A percentile compares a stretch with the other conserved stretches of the same genome.
Conservation (phyloP, 2,329 filamentous ascomycete species). For the Sordariomycetes sp. region DNA sequence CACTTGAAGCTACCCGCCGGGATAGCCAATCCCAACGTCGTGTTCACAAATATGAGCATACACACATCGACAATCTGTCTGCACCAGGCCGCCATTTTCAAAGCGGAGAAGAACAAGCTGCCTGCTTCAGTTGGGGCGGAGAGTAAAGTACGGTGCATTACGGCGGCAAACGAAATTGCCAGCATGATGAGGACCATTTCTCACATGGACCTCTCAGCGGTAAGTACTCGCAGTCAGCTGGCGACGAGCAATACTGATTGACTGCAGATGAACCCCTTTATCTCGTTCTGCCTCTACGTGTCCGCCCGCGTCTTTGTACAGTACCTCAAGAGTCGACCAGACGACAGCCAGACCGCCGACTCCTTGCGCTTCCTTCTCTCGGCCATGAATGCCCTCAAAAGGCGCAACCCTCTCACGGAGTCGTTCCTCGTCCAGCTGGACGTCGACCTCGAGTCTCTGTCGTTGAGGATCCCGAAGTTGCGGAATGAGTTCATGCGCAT, state of each 20-base stretch:
- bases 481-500: slow-evolving; percentile 45
- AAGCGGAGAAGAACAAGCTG: slow-evolving; percentile 81
- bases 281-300: slow-evolving; percentile 94
- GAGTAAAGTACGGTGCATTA: slow-evolving; percentile 87
- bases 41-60: slow-evolving; percentile 95
- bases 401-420: slow-evolving; percentile 82
- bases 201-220: slow-evolving; percentile 74
- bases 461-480: slow-evolving; percentile 50
- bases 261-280: slow-evolving; percentile 88
- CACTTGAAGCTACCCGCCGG: slow-evolving; percentile 72
- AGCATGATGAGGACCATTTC: slow-evolving; percentile 94
- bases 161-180: slow-evolving; percentile 86
- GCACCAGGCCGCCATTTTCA: slow-evolving; percentile 98
- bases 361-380: slow-evolving; percentile 84
- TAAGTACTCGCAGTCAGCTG: slow-evolving; percentile 34
- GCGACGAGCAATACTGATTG: not conserved
- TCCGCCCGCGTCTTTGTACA: slow-evolving; percentile 91
- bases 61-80: slow-evolving; percentile 94
- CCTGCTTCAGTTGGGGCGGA: slow-evolving; percentile 71
- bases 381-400: slow-evolving; percentile 84
- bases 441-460: slow-evolving; percentile 74
- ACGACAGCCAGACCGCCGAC: slow-evolving; percentile 68
- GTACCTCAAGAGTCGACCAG: slow-evolving; percentile 87
- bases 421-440: slow-evolving; percentile 92
- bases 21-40: slow-evolving; percentile 69